A percentile compares a stretch with the other conserved stretches of the same genome.
Evolutionary conservation across 2,329 filamentous ascomycete genomes (phyloP).

Genomic region (Talaromyces sp.): DNA sequence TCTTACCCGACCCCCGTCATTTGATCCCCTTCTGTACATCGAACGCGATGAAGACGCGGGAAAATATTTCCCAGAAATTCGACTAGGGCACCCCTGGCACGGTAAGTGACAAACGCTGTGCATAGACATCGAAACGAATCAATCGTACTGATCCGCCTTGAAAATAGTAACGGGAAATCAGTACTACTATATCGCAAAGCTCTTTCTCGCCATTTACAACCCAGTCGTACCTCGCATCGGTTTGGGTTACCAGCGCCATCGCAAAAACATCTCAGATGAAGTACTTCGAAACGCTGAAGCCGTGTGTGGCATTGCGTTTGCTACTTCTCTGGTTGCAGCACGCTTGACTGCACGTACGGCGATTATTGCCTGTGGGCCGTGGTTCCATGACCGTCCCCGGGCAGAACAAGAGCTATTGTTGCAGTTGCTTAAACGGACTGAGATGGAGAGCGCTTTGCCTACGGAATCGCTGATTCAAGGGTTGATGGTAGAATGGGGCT

Average conservation of each 20-base stretch:
- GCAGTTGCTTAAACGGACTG: slow-evolving; percentile 23
- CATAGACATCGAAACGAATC: neutral
- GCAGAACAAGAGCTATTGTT: slow-evolving; percentile 24
- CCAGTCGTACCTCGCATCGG: slow-evolving; percentile 15
- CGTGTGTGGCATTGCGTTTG: slow-evolving; percentile 26
- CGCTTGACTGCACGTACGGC: slow-evolving; percentile 19
- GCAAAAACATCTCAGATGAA: slow-evolving; percentile 16
- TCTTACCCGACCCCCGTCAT: slow-evolving; percentile 22
- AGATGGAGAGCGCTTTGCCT: slow-evolving; percentile 34
- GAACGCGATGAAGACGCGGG: slow-evolving; percentile 21
- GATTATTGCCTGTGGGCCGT: slow-evolving; percentile 27
- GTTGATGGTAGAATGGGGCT: slow-evolving; percentile 34
- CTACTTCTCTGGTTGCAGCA: slow-evolving; percentile 22
- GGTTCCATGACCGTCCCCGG: slow-evolving; percentile 23
- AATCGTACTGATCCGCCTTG: neutral
- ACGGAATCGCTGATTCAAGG: slow-evolving; percentile 24
- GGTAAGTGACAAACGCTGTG: slow-evolving; percentile 19
- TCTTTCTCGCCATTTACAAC: slow-evolving; percentile 20
- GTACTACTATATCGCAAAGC: slow-evolving; percentile 16
- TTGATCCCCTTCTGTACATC: slow-evolving; percentile 24
- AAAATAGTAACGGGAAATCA: slow-evolving; percentile 18
- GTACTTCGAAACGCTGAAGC: slow-evolving; percentile 25
- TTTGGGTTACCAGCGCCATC: slow-evolving; percentile 13
- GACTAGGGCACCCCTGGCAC: slow-evolving; percentile 26
- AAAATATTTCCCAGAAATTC: slow-evolving; percentile 23